Base-by-base conservation (phyloP, 805 yeast genomes). In the Candida bentonensis region DNA sequence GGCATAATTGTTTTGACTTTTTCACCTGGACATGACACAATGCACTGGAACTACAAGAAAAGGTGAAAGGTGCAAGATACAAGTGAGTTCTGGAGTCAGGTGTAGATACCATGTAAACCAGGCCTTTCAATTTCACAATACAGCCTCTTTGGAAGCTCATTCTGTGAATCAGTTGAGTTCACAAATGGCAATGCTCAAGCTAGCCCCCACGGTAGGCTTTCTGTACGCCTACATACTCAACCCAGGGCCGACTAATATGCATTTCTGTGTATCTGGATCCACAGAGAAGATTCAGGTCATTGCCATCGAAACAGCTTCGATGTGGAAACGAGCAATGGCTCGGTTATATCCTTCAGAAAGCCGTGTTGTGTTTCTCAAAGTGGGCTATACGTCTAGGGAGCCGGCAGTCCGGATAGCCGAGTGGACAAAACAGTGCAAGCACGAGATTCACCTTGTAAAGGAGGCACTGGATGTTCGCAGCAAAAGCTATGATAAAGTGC, bases 351-450 rank as follows among this genome's bases (percentile, higher is more conserved):
- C 41, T 44, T 2, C 46, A 40, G 22, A 33, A 44, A 21, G 40
- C 36, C 7, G n/a, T 9, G 36, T 30, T 9, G 36, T 51, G 40
- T 55, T 59, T 26, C 47, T 59, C 40, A 59, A 59, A 42, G 58
- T 59, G 3, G 63, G 63, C 3, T 55, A 45, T 46, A 59, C 63
- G 3, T 51, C 55, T 15, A 47, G 47, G 23, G 47, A 49, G 1
- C 63, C 63, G 2, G 41, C 26, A 0, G 45, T 40, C 30, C 49
- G 63, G 20, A 45, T 59, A n/a, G 44, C 42, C n/a, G 57, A 58
- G 41, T 59, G 63, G 63, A 47, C 46, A 26, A 27, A 26, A 2
- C 50, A 59, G 42, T 59, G 63, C 45, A 48, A 49, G 21, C 61
- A 56, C 28, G 47, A 49, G 13, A 48, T 57, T n/a, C 27, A 28